These are phyloP conservation scores for Prunus yedoensis DNA, from an alignment of 331 rosid genomes.

Conservation along the genomic window DNA sequence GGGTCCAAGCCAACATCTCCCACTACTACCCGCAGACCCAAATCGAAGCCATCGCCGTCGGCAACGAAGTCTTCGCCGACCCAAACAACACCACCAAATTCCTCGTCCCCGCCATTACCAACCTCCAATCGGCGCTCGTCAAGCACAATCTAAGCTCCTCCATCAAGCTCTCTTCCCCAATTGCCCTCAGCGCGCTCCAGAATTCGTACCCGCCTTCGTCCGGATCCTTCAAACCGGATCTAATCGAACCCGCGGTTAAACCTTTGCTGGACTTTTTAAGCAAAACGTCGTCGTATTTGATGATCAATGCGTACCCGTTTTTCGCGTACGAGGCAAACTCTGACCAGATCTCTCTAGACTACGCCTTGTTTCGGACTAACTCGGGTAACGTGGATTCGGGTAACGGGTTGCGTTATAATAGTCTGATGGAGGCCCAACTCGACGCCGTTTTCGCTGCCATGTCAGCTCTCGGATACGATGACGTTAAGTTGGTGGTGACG, in stretches of 20 bases:
- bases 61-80: slow-evolving; percentile 83
- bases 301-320: slow-evolving; percentile 80
- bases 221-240: slow-evolving; percentile 68
- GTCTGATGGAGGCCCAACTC: slow-evolving; percentile 66
- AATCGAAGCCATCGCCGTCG: slow-evolving; percentile 78
- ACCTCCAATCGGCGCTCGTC: slow-evolving; percentile 44
- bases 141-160: slow-evolving; percentile 40
- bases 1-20: slow-evolving; percentile 66
- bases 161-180: slow-evolving; percentile 71
- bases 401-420: slow-evolving; percentile 58
- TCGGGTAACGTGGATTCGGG: slow-evolving; percentile 72
- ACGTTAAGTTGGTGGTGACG: slow-evolving; percentile 45
- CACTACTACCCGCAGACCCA: slow-evolving; percentile 56
- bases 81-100: slow-evolving; percentile 54
- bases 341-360: slow-evolving; percentile 48
- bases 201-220: slow-evolving; percentile 71
- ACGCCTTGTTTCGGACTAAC: slow-evolving; percentile 57
- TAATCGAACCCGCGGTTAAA: slow-evolving; percentile 63
- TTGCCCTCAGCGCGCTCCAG: slow-evolving; percentile 63
- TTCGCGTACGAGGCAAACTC: slow-evolving; percentile 64
- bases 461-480: slow-evolving; percentile 59
- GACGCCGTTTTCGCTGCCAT: slow-evolving; percentile 87
- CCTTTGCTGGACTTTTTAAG: slow-evolving; percentile 64
- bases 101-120: slow-evolving; percentile 80
- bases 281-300: slow-evolving; percentile 56